Base-by-base conservation (phyloP, 129 eudicot genomes). In the Heracleum sosnowskyi region DNA sequence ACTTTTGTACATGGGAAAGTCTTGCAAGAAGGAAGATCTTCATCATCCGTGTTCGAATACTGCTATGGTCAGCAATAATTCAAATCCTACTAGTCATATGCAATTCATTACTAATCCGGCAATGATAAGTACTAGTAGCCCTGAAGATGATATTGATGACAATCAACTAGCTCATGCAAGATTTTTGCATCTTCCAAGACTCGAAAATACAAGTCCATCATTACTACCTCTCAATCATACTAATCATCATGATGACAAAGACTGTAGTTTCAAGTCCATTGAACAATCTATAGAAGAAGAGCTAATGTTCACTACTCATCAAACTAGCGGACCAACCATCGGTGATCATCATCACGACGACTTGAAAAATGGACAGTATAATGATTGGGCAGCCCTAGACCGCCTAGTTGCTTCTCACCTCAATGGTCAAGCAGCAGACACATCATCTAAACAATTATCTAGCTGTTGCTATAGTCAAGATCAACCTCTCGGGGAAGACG, bases 331-430 rank as follows among this genome's bases (percentile, higher is more conserved):
- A 74, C 45, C 75, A 86, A 24, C 28, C 68, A 44, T 66, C 69
- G 35, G 62, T 22, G 73, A 33, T 3, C 31, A 57, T 47, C 71
- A 64, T 64, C 39, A 29, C n/a, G 86, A 76, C 42, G 77, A 60
- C 20, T 81, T 73, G 1, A 78, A 79, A 31, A 41, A 63, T 22
- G 85, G 69, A 31, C 40, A 37, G 0, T 46, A 82, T 28, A 69
- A 46, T 36, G 79, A 80, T 20, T 89, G 93, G 93, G 90, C 77
- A 0, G 81, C 85, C 63, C 79, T 86, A 6, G 90, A 89, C 76
- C 78, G 80, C 77, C 83, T 84, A 31, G 87, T 86, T 74, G 90
- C 90, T 36, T 84, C 89, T 26, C 93, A 89, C 34, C 86, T 89
- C 22, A 80, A 86, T 81, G 89, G 92, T 13, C 86, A 83, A 81